Percentiles rank a stretch among this genome's conserved stretches.
Evolutionary conservation across 176 grass and related monocot species (phyloP).

Genomic region (Secale cereale): DNA sequence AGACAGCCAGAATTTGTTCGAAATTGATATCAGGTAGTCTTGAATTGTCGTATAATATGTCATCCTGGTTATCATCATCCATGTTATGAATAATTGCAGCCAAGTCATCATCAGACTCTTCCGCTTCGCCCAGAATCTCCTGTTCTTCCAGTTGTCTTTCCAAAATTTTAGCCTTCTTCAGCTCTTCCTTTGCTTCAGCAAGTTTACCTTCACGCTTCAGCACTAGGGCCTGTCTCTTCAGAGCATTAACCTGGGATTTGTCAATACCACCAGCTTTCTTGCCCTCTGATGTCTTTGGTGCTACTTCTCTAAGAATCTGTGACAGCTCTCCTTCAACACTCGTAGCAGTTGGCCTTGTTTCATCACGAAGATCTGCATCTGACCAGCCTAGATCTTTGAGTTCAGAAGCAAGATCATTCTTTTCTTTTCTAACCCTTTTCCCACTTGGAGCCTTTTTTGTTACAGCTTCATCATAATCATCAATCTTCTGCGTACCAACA

Average conservation of each 20-base stretch:
- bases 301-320: conserved; percentile 74
- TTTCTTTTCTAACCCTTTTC: conserved; percentile 65
- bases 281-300: conserved; percentile 50
- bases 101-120: conserved; percentile 89
- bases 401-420: conserved; percentile 71
- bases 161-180: conserved; percentile 96
- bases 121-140: conserved; percentile 81
- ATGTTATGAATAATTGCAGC: conserved; percentile 66
- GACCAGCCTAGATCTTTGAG: conserved; percentile 92
- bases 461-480: conserved; percentile 32
- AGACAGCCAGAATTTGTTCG: conserved; percentile 42
- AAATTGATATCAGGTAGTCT: conserved; percentile 35
- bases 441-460: conserved; percentile 33
- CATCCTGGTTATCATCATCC: conserved; percentile 63
- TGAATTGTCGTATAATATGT: conserved; percentile 45
- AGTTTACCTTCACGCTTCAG: conserved; percentile 87
- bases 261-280: conserved; percentile 51
- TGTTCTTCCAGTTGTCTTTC: conserved; percentile 91
- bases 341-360: conserved; percentile 44
- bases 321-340: conserved; percentile 86
- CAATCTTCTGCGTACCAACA: conserved; percentile 16
- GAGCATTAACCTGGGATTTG: conserved; percentile 82
- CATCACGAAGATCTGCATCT: conserved; percentile 83
- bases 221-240: conserved; percentile 81
- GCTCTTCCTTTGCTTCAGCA: conserved; percentile 93